Evolutionary conservation across 129 eudicot species (phyloP).

Genomic region (Lonicera japonica): DNA sequence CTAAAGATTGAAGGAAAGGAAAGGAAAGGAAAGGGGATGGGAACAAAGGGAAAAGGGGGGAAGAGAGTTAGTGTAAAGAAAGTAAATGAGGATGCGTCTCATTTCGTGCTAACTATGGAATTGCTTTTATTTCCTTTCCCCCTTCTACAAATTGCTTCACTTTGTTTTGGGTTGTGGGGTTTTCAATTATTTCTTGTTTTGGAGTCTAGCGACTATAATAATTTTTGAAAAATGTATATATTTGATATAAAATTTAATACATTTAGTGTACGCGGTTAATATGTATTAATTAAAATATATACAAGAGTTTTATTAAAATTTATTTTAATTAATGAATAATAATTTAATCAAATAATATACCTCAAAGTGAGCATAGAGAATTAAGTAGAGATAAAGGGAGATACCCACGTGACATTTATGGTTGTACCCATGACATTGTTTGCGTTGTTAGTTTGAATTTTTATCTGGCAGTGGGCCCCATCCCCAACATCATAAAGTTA

Average conservation of each 20-base stretch:
- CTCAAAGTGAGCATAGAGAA: background rate
- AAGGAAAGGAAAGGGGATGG: background rate
- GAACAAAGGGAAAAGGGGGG: background rate
- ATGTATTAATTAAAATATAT: too few species aligned
- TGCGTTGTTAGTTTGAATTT: slow-evolving; percentile 2
- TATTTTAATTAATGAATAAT: too few species aligned
- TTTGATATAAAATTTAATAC: too few species aligned
- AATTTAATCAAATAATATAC: too few species aligned
- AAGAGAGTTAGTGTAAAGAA: slow-evolving; percentile 3
- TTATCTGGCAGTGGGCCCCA: slow-evolving; percentile 13
- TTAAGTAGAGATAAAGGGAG: background rate
- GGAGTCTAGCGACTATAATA: too few species aligned
- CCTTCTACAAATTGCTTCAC: background rate
- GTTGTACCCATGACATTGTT: slow-evolving; percentile 12
- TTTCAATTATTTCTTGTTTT: background rate
- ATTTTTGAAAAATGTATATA: too few species aligned
- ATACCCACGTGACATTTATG: slow-evolving; percentile 18
- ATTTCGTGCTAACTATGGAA: background rate
- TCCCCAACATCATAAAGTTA: slow-evolving; percentile 1
- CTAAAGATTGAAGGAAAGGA: background rate
- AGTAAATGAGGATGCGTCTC: slow-evolving; percentile 5
- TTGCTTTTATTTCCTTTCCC: background rate
- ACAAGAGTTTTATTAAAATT: too few species aligned
- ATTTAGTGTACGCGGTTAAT: too few species aligned
- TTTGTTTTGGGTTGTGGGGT: slow-evolving; percentile 1